These are phyloP conservation scores for Candida broadrunensis DNA, from an alignment of 805 yeast genomes.

Conservation along the genomic window DNA sequence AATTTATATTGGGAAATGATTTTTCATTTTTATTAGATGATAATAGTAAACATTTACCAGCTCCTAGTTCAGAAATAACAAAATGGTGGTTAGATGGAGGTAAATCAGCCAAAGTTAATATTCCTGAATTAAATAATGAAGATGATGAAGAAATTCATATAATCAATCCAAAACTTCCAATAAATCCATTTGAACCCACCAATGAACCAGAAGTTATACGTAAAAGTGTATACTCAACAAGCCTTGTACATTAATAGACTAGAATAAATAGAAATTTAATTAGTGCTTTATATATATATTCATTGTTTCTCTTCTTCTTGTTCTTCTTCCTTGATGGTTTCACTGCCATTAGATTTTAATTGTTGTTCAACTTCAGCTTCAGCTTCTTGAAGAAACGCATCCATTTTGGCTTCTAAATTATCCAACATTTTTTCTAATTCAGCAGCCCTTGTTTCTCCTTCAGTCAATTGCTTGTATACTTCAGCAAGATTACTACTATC, in stretches of 20 bases:
- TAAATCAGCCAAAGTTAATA: conserved; percentile 62
- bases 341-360: no score
- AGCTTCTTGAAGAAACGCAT: conserved; percentile 50
- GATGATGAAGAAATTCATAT: conserved; percentile 22
- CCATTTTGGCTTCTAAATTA: conserved; percentile 62
- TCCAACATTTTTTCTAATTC: conserved; percentile 65
- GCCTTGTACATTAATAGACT: neutral
- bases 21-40: conserved; percentile 14
- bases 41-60: conserved; percentile 57
- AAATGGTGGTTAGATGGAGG: conserved; percentile 95
- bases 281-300: neutral
- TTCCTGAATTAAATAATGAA: conserved; percentile 41
- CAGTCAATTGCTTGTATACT: conserved; percentile 57
- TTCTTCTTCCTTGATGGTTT: conserved; percentile 9
- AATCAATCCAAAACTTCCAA: conserved; percentile 66
- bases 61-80: conserved; percentile 77
- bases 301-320: neutral
- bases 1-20: conserved; percentile 20
- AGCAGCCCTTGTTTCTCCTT: conserved; percentile 65
- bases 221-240: conserved; percentile 9
- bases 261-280: neutral
- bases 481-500: conserved; percentile 38
- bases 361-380: conserved; percentile 23
- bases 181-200: conserved; percentile 68
- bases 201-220: conserved; percentile 52